Evolutionary conservation across 2,329 filamentous ascomycete genomes (phyloP).

Genomic region (Drechslera avenae): DNA sequence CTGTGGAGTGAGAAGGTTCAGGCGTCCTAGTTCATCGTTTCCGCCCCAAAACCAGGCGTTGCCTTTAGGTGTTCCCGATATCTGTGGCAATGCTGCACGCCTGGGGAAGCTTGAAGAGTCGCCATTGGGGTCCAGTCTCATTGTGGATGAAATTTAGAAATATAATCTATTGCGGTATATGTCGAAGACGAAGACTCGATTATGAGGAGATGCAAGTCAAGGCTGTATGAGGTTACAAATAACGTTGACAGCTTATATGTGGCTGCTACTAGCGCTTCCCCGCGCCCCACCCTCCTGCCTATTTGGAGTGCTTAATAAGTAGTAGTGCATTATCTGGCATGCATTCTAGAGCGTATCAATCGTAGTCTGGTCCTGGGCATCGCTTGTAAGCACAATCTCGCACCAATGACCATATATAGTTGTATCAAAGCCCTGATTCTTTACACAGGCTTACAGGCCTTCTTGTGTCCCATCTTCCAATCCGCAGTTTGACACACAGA

Average conservation of each 20-base stretch:
- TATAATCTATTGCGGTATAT: no score
- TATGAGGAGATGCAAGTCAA: neutral
- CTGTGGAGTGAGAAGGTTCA: conserved; percentile 65
- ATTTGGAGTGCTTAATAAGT: conserved; percentile 2
- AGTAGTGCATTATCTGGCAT: neutral
- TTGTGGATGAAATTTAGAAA: neutral
- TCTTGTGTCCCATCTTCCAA: conserved; percentile 22
- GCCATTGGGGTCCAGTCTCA: conserved; percentile 29
- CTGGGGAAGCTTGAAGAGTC: conserved; percentile 28
- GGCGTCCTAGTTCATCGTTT: conserved; percentile 56
- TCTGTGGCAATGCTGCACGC: conserved; percentile 24
- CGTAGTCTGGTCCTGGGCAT: no score
- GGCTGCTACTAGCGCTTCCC: neutral
- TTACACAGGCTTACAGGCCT: conserved; percentile 11
- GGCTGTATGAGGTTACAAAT: neutral
- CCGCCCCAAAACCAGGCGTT: conserved; percentile 36
- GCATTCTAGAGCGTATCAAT: no score
- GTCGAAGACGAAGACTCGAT: no score
- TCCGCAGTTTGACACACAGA: conserved; percentile 23
- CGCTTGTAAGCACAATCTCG: no score
- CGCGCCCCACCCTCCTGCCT: conserved; percentile 2
- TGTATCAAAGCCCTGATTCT: neutral
- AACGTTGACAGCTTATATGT: conserved; percentile 5
- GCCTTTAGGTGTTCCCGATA: conserved; percentile 28
- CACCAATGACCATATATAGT: no score